A percentile compares a stretch with the other conserved stretches of the same genome.
Conservation (phyloP, 257 asterid species). For the Solanum chilense region DNA sequence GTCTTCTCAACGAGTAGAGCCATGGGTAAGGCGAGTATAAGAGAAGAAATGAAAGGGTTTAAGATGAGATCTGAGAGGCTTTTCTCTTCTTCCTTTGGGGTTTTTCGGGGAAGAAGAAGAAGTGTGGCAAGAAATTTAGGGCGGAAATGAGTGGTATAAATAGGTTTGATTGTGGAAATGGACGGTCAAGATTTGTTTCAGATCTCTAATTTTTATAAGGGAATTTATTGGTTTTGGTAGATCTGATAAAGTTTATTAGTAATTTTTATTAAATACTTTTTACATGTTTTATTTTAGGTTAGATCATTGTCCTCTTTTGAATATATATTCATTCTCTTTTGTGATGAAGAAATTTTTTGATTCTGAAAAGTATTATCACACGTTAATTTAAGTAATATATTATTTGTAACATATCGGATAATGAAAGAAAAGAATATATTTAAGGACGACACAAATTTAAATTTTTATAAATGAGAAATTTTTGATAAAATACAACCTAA, state of each 20-base stretch:
- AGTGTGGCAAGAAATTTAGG: background rate
- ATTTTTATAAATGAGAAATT: no score
- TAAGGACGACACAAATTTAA: no score
- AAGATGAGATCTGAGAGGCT: background rate
- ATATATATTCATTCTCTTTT: no score
- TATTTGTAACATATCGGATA: fast-evolving
- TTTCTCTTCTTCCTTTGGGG: background rate
- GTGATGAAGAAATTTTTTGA: no score
- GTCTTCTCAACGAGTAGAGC: slow-evolving; percentile 70
- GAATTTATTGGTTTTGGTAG: background rate
- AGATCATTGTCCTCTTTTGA: no score
- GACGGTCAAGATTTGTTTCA: slow-evolving; percentile 14
- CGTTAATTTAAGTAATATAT: no score
- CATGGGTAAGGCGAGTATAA: slow-evolving; percentile 20
- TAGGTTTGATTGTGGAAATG: slow-evolving; percentile 2
- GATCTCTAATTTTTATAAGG: background rate
- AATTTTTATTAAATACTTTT: no score
- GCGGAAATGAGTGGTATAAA: slow-evolving; percentile 2
- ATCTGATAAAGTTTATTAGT: background rate
- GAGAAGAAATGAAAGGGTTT: background rate
- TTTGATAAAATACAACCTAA: no score
- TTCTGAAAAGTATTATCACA: no score
- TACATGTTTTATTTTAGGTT: no score
- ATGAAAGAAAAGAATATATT: no score
- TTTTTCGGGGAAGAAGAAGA: background rate